These are phyloP conservation scores for Pythium folliculosum DNA, from an alignment of 352 stramenopile genomes.

Conservation along the genomic window DNA sequence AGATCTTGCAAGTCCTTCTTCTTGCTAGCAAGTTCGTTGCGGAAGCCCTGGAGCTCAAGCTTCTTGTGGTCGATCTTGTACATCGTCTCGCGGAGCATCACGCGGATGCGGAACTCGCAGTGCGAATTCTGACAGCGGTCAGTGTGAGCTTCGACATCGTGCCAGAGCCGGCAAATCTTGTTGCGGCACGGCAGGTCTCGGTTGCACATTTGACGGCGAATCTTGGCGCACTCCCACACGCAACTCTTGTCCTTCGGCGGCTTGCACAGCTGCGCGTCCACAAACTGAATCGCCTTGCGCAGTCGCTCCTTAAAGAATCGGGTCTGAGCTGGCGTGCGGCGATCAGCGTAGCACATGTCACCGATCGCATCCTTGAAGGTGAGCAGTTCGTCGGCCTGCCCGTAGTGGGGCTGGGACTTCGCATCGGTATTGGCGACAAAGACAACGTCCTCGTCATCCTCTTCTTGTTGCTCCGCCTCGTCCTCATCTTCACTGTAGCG, in stretches of 20 bases:
- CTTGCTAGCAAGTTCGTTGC: conserved; percentile 42
- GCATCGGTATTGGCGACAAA: neutral
- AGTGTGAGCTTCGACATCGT: conserved; percentile 71
- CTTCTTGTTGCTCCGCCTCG: conserved; percentile 15
- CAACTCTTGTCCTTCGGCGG: conserved; percentile 51
- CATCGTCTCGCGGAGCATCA: conserved; percentile 73
- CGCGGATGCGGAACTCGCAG: conserved; percentile 72
- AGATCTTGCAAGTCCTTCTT: conserved; percentile 33
- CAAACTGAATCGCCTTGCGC: conserved; percentile 66
- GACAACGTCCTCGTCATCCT: conserved; percentile 24
- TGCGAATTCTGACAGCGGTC: conserved; percentile 62
- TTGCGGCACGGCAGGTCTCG: conserved; percentile 62
- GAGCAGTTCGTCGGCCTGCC: conserved; percentile 54
- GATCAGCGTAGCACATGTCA: conserved; percentile 64
- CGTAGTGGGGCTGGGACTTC: conserved; percentile 36
- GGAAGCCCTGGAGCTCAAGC: conserved; percentile 41
- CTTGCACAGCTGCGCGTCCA: conserved; percentile 64
- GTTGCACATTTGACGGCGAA: conserved; percentile 72
- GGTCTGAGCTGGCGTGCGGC: conserved; percentile 48
- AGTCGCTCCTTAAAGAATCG: conserved; percentile 75
- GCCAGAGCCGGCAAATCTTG: conserved; percentile 73
- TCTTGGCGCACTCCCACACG: conserved; percentile 52
- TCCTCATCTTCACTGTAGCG: conserved; percentile 25
- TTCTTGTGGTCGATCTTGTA: conserved; percentile 75
- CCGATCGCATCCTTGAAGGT: conserved; percentile 70